Evolutionary conservation across 805 yeast genomes (phyloP).

Genomic region (Candida vaughaniae): DNA sequence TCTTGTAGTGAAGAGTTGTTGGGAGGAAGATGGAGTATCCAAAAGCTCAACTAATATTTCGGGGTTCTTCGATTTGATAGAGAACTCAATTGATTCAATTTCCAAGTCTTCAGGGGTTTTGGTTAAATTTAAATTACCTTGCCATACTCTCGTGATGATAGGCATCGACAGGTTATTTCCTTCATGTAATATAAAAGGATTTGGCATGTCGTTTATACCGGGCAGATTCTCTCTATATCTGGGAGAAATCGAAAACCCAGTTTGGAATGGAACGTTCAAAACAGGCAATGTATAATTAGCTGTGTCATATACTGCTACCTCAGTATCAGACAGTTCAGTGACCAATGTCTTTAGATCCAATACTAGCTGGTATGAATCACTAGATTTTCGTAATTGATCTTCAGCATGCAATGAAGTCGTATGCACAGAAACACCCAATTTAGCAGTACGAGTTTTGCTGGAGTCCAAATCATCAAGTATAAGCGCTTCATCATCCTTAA

Average conservation of each 20-base stretch:
- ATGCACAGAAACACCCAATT: slow-evolving; percentile 23
- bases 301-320: slow-evolving; percentile 23
- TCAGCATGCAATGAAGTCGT: slow-evolving; percentile 17
- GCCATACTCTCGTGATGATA: slow-evolving; percentile 32
- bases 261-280: slow-evolving; percentile 24
- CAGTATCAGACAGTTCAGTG: slow-evolving; percentile 16
- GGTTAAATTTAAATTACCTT: slow-evolving; percentile 15
- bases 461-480: slow-evolving; percentile 17
- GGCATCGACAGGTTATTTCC: slow-evolving; percentile 26
- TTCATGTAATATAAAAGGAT: slow-evolving; percentile 29
- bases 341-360: slow-evolving; percentile 27
- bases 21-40: background rate
- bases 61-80: slow-evolving; percentile 23
- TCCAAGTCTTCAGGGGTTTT: slow-evolving; percentile 6
- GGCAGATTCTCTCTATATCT: slow-evolving; percentile 18
- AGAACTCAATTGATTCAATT: slow-evolving; percentile 6
- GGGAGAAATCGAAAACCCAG: slow-evolving; percentile 25
- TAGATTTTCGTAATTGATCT: slow-evolving; percentile 12
- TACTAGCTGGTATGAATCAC: slow-evolving; percentile 8
- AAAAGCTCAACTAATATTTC: slow-evolving; percentile 23
- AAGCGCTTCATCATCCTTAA: slow-evolving; percentile 42
- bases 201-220: slow-evolving; percentile 31
- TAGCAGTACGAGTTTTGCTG: slow-evolving; percentile 1
- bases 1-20: slow-evolving; percentile 32
- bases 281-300: slow-evolving; percentile 20